Conservation (phyloP, 805 yeast species). For the Yarrowia sp. region DNA sequence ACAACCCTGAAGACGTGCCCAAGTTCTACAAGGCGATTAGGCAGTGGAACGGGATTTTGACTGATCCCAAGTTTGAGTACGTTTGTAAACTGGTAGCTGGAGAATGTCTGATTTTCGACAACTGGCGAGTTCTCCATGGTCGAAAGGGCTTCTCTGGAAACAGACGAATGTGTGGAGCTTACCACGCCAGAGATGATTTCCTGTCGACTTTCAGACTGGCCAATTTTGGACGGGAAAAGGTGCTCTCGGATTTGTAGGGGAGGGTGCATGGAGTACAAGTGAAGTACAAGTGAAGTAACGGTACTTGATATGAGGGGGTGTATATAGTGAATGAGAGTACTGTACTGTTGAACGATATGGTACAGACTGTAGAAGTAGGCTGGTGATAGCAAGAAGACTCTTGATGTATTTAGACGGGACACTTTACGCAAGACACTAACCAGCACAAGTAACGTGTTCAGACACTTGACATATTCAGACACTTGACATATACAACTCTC, state of each 20-base stretch:
- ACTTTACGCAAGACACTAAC: too few relatives aligned
- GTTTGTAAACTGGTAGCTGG: slow-evolving; percentile 68
- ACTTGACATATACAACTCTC: too few relatives aligned
- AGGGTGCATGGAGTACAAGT: background rate
- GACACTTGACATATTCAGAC: too few relatives aligned
- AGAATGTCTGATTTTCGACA: slow-evolving; percentile 69
- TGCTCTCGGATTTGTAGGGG: slow-evolving; percentile 47
- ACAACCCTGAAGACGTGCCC: slow-evolving; percentile 55
- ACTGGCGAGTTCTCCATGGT: slow-evolving; percentile 76
- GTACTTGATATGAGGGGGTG: background rate
- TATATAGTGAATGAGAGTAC: background rate
- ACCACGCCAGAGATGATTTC: slow-evolving; percentile 72
- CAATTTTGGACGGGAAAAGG: slow-evolving; percentile 58
- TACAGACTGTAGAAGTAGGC: too few relatives aligned
- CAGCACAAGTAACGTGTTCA: too few relatives aligned
- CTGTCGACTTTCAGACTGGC: slow-evolving; percentile 56
- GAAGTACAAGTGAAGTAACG: too few relatives aligned
- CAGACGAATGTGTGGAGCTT: slow-evolving; percentile 76
- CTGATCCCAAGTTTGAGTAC: slow-evolving; percentile 58
- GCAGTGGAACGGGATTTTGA: slow-evolving; percentile 62
- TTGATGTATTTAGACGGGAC: too few relatives aligned
- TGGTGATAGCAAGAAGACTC: too few relatives aligned
- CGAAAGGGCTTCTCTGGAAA: slow-evolving; percentile 71
- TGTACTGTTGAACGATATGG: too few relatives aligned
- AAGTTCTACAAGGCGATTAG: slow-evolving; percentile 63